Evolutionary conservation across 1,284 basidiomycete species (phyloP), one percentile per base, ranked within the genome.

Genomic region (Apiotrichum brassicae): DNA sequence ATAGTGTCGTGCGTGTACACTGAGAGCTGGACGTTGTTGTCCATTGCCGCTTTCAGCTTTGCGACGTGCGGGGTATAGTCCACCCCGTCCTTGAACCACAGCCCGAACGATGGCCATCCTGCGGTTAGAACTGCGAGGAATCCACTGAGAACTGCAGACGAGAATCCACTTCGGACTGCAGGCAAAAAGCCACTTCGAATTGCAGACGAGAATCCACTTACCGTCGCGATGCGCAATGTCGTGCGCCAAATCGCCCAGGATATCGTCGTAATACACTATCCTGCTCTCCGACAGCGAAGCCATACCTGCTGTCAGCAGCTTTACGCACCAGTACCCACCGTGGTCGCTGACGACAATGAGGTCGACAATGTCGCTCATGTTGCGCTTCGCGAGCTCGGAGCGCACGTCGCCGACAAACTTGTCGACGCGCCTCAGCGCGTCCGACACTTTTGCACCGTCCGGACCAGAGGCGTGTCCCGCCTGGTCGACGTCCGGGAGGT

Each of bases 331-430:
- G 25, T 3, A n/a, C 39, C 37, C 43, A 63, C 63, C 92, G 65
- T 95, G 91, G 70, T 95, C 92, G 51, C 84, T 87, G 44, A 95
- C 87, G 61, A 93, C 89, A 23, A 94, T 78, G 24, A 95, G 77
- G 66, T 95, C 87, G 25, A 93, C 84, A 24, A 94, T 85, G 32
- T 85, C 79, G 1, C 81, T 82, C 26, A 93, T 76, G 62, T 91
- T 87, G 3, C 91, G 81, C n/a, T 75, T 72, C 25, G 77, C 77
- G 26, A 94, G 73, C 2, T 79, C 76, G 3, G 73, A 68, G 0
- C 85, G 81, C 13, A 95, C 72, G 42, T 82, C 75, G 48, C 79
- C 81, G 2, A 88, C 82, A 60, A 93, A 93, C 9, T 65, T 64
- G 65, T 97, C 91, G 1, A 93, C 82, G 44, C 79, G 59, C 16